Evolutionary conservation across 352 stramenopile species (phyloP).

Genomic region (Phytophthora brassicae): DNA sequence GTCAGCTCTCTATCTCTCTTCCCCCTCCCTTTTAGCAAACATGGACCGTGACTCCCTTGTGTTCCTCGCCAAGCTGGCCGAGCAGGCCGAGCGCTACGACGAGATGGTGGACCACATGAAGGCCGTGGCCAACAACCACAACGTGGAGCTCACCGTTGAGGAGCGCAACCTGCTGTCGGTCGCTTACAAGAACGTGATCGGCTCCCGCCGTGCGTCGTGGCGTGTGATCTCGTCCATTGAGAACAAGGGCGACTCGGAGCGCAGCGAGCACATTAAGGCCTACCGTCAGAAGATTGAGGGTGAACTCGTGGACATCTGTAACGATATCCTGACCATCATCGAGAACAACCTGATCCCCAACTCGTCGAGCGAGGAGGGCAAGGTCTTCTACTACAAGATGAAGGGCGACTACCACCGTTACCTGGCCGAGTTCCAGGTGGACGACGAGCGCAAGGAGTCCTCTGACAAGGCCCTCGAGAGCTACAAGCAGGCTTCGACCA

Average conservation of each 20-base stretch:
- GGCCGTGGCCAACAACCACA: conserved; percentile 95
- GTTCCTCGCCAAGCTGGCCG: conserved; percentile 81
- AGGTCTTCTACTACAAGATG: conserved; percentile 99
- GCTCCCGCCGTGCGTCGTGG: conserved; percentile 97
- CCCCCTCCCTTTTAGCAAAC: conserved; percentile 9
- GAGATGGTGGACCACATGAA: conserved; percentile 98
- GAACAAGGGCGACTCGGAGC: conserved; percentile 96
- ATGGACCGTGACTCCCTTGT: conserved; percentile 84
- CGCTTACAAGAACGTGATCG: conserved; percentile 98
- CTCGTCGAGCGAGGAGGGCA: conserved; percentile 96
- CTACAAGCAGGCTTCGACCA: conserved; percentile 85
- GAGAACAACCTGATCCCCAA: conserved; percentile 98
- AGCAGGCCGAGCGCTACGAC: conserved; percentile 88
- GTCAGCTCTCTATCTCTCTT: conserved; percentile 10
- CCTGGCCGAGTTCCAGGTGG: conserved; percentile 98
- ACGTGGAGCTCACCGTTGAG: conserved; percentile 97
- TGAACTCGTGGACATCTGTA: conserved; percentile 97
- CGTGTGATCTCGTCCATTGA: conserved; percentile 99
- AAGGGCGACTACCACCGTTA: conserved; percentile 99
- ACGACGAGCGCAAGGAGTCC: conserved; percentile 94
- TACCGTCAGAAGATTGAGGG: conserved; percentile 97
- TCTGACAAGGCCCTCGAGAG: conserved; percentile 81
- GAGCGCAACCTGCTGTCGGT: conserved; percentile 97
- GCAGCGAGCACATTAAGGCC: conserved; percentile 81
- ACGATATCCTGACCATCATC: conserved; percentile 98